Percentiles rank a stretch among this genome's conserved stretches.
phyloP scores from a whole-genome alignment of 2,329 filamentous ascomycete genomes.

The Juglanconis sp. region DNA sequence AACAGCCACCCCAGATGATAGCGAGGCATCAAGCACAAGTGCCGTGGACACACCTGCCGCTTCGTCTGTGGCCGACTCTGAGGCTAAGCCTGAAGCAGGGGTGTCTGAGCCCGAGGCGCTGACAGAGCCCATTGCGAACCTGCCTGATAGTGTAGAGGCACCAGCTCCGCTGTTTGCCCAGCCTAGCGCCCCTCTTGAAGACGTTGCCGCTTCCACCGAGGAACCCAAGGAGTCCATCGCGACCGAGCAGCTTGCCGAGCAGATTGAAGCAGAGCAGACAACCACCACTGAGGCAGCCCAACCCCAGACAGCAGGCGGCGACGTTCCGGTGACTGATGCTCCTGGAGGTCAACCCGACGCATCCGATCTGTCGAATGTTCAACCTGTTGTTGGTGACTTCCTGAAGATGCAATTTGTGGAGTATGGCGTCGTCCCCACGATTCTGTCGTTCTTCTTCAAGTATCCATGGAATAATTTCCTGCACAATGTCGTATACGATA shows the following conservation, averaged over 20 bases:
- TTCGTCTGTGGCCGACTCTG: constrained; percentile 13
- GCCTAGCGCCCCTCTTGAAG: background rate
- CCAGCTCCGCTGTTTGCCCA: constrained; percentile 58
- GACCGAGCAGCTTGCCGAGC: background rate
- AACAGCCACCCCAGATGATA: background rate
- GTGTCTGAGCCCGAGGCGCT: background rate
- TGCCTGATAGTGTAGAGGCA: constrained; percentile 51
- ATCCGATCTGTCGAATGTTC: constrained; percentile 14
- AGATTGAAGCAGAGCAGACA: background rate
- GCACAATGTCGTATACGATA: constrained; percentile 98
- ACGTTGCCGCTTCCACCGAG: constrained; percentile 5
- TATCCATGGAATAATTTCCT: constrained; percentile 99
- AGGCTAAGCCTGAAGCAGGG: constrained; percentile 3
- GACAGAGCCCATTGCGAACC: constrained; percentile 20
- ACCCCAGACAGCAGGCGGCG: constrained; percentile 22
- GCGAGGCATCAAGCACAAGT: constrained; percentile 7
- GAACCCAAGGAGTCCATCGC: background rate
- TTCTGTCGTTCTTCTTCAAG: constrained; percentile 94
- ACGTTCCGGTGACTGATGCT: constrained; percentile 27
- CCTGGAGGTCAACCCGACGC: constrained; percentile 21
- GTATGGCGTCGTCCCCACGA: constrained; percentile 89
- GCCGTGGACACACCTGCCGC: constrained; percentile 10
- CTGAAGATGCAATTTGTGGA: constrained; percentile 97
- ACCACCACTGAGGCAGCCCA: constrained; percentile 8
- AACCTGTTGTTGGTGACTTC: constrained; percentile 85